phyloP scores from a whole-genome alignment of 169 alveolate species.

The Perkinsus olseni region DNA sequence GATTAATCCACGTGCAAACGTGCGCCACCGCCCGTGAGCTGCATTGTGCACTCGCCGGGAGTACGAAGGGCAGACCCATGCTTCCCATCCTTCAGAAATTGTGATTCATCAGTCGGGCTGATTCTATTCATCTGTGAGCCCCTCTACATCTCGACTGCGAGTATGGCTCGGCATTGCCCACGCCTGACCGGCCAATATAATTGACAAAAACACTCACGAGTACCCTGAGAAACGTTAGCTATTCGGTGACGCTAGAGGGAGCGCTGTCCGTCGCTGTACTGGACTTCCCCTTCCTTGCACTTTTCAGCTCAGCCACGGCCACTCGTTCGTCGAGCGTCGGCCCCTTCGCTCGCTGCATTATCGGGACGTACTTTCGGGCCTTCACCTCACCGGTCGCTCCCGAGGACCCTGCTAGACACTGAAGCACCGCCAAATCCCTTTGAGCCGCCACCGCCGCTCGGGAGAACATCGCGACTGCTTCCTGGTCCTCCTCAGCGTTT shows the following conservation, averaged over 20 bases:
- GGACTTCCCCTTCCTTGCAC: neutral
- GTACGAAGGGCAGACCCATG: too few species aligned
- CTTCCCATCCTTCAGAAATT: too few species aligned
- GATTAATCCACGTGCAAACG: too few species aligned
- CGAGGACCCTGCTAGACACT: neutral
- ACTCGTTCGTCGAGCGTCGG: constrained; percentile 4
- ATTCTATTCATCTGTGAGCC: too few species aligned
- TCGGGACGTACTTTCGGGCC: neutral
- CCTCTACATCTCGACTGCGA: too few species aligned
- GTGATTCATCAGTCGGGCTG: too few species aligned
- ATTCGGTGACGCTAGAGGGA: neutral
- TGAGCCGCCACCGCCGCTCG: neutral
- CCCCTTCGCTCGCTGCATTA: constrained; percentile 6
- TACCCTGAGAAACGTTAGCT: neutral
- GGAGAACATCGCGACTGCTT: neutral
- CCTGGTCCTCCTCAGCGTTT: neutral
- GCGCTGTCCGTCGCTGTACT: neutral
- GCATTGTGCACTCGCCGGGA: too few species aligned
- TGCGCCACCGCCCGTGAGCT: too few species aligned
- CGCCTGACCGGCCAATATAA: too few species aligned
- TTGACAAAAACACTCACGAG: too few species aligned
- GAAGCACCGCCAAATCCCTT: neutral
- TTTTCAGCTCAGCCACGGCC: neutral
- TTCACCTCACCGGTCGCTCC: neutral
- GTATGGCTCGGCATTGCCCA: too few species aligned